Evolutionary conservation across 2,329 filamentous ascomycete species (phyloP).

Genomic region (Diaporthe velutina): DNA sequence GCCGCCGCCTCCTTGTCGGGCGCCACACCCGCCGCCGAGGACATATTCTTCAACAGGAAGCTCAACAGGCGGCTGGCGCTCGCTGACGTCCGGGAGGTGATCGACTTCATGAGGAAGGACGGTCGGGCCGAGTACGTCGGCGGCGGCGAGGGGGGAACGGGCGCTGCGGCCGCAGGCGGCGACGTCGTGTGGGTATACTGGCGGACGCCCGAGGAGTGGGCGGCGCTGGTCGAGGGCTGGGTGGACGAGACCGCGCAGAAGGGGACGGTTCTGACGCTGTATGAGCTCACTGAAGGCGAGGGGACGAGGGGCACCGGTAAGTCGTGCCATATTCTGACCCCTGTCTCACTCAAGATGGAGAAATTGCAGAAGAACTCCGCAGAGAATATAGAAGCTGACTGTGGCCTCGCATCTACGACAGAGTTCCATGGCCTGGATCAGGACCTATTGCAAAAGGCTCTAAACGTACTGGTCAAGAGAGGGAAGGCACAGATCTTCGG

Average conservation of each 20-base stretch:
- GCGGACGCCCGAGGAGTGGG: constrained; percentile 93
- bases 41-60: constrained; percentile 69
- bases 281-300: constrained; percentile 92
- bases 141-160: constrained; percentile 47
- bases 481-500: constrained; percentile 96
- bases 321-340: constrained; percentile 44
- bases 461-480: constrained; percentile 86
- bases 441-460: constrained; percentile 82
- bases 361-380: too few relatives aligned
- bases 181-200: constrained; percentile 83
- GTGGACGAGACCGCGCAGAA: constrained; percentile 91
- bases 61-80: constrained; percentile 65
- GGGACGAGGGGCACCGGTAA: constrained; percentile 76
- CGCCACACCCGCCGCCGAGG: constrained; percentile 47
- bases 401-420: constrained; percentile 47
- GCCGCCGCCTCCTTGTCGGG: constrained; percentile 57
- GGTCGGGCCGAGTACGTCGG: constrained; percentile 76
- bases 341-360: neutral
- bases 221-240: constrained; percentile 80
- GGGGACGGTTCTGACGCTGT: constrained; percentile 89
- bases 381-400: neutral
- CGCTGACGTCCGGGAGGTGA: constrained; percentile 67
- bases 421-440: constrained; percentile 92
- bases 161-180: constrained; percentile 47
- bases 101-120: constrained; percentile 71